Base-by-base conservation (phyloP, 2,329 filamentous ascomycete genomes). In the Paecilomyces sp. region DNA sequence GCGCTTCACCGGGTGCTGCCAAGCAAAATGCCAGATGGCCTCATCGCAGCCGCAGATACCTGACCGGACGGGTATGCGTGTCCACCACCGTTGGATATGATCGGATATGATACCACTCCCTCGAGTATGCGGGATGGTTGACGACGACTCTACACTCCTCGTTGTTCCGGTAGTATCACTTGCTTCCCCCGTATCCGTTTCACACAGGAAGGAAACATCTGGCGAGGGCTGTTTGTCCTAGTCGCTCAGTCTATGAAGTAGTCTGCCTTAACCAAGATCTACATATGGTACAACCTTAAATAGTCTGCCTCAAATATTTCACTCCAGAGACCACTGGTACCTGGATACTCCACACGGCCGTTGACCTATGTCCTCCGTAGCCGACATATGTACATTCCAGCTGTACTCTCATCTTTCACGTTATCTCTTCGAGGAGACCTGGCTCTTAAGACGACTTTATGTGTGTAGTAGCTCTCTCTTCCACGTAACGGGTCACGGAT, bases 1-100 rank as follows among this genome's bases (percentile, higher is more conserved):
- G 22, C 22, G 22, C 22, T 22, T 41, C 36, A 41, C 7, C 36
- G 13, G 36, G 13, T 15, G 15, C 64, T 61, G 70, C 70, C 71
- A 73, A 73, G 71, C n/a, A 18, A 67, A 68, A 71, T 71, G 71
- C 71, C 70, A 72, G 70, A 71, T 72, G 65, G 67, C 68, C 68
- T 69, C 61, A 62, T 60, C 4, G 18, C 34, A 47, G 41, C 41
- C 41, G 41, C 41, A 47, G 41, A 47, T 47, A 18, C n/a, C 41
- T 47, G 41, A 47, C n/a, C 6, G 36, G 22, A 22, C 22, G 25
- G 25, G 36, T 41, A 41, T 41, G 36, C 36, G 34, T 28, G 25
- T 28, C 25, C 25, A 28, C 25, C 25, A 28, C 25, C 25, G 25
- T 28, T 41, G 36, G 36, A 41, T 41, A 13, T 11, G 36, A n/a